Base-by-base conservation (phyloP, 2,329 filamentous ascomycete species). In the Colletotrichum sojae region DNA sequence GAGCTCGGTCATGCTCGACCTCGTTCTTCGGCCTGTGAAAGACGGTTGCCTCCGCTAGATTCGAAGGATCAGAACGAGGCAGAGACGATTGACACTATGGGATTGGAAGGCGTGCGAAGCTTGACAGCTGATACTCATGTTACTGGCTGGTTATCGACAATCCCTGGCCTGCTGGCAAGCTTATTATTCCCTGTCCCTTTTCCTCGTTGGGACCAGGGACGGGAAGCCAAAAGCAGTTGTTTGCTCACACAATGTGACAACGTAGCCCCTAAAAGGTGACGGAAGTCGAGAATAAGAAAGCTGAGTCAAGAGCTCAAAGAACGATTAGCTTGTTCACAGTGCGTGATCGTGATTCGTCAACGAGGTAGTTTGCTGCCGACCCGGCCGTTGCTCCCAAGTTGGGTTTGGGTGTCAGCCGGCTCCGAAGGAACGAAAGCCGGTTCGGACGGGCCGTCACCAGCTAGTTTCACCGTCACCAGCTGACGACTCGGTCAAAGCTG, bases 351-450 rank as follows among this genome's bases (percentile, higher is more conserved):
- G 36, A 46, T 62, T 56, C 45, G 22, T 18, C 36, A 20, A 20
- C 40, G 15, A 22, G 20, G 25, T 36, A 12, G 36, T 55, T 66
- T 54, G 49, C 54, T n/a, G 16, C 39, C 51, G 25, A 46, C 25
- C 56, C 36, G 45, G 36, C 40, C 49, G 43, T 43, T 39, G 22
- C 25, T 8, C 25, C 25, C 45, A 45, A 52, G 13, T 56, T 36
- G 27, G 31, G 49, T n/a, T 56, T 36, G 27, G 31, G 49, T n/a
- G 20, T 22, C 18, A 62, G 56, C 36, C 61, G 56, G 31, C 57
- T 62, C 31, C 49, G 63, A 51, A 13, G 31, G 15, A 43, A 43
- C 22, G 48, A 13, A 16, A 51, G 2, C 22, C 10, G 15, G 8
- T 22, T 36, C 6, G 39, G 27, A 49, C 16, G 25, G 40, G 6